These are phyloP conservation scores for Fusarium devonianum DNA, from an alignment of 2,329 filamentous ascomycete genomes.

Conservation along the genomic window DNA sequence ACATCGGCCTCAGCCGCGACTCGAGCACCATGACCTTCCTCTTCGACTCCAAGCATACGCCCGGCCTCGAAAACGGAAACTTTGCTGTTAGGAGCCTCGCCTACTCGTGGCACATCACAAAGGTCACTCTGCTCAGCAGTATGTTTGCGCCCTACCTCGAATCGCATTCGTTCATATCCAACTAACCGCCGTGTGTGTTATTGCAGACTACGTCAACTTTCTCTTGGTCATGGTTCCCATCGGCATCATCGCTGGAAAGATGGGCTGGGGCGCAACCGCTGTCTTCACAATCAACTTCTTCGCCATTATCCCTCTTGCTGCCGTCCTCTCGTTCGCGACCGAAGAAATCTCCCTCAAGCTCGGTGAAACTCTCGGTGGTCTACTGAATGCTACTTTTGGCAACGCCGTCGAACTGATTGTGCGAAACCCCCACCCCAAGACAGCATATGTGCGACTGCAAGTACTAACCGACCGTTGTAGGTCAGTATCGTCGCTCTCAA, in stretches of 20 bases:
- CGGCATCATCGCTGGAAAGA: conserved; percentile 71
- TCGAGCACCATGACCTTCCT: conserved; percentile 51
- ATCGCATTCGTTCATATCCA: not conserved
- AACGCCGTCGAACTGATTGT: conserved; percentile 84
- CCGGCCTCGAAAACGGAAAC: conserved; percentile 59
- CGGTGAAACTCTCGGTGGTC: conserved; percentile 75
- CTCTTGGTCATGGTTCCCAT: conserved; percentile 77
- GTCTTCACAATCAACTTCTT: conserved; percentile 83
- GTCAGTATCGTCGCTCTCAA: conserved; percentile 90
- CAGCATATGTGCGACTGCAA: not conserved
- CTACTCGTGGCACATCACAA: conserved; percentile 62
- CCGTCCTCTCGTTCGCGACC: conserved; percentile 77
- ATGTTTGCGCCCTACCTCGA: conserved; percentile 43
- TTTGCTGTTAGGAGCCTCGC: conserved; percentile 54
- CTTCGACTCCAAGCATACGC: conserved; percentile 58
- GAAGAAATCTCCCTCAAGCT: conserved; percentile 77
- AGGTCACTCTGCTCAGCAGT: conserved; percentile 67
- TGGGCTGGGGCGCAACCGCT: conserved; percentile 69
- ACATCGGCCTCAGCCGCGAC: conserved; percentile 34
- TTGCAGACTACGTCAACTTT: conserved; percentile 68
- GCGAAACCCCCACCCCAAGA: conserved; percentile 45
- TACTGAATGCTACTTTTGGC: conserved; percentile 79
- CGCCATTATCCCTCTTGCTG: conserved; percentile 78
- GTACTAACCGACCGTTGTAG: conserved; percentile 53
- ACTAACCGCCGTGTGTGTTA: conserved; percentile 10